phyloP scores from a whole-genome alignment of 345 rosid species.

The Combretum micranthum region DNA sequence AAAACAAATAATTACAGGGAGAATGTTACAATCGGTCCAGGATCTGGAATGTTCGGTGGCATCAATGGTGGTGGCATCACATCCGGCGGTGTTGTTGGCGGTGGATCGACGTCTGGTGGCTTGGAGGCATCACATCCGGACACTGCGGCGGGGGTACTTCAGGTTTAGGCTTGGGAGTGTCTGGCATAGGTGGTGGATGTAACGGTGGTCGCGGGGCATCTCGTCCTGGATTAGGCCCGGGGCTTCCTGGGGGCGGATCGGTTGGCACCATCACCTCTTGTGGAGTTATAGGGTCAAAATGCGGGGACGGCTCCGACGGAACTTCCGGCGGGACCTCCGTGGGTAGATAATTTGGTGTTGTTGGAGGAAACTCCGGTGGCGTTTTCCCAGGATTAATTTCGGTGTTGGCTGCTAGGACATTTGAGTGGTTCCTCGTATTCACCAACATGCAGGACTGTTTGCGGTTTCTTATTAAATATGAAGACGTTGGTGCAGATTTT shows the following conservation, averaged over 20 bases:
- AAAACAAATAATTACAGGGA: too few relatives aligned
- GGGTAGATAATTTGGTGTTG: conserved; percentile 5
- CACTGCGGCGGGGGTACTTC: conserved; percentile 14
- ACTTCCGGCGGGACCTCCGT: conserved; percentile 12
- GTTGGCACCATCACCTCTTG: conserved; percentile 7
- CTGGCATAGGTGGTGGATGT: conserved; percentile 16
- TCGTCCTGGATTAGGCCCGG: conserved; percentile 9
- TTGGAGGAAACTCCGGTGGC: conserved; percentile 17
- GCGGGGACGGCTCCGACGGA: conserved; percentile 8
- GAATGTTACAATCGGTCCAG: too few relatives aligned
- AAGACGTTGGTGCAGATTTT: not conserved
- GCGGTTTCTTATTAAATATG: not conserved
- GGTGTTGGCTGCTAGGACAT: not conserved
- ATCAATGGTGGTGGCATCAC: conserved; percentile 13
- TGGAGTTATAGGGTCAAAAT: conserved; percentile 6
- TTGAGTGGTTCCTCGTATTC: not conserved
- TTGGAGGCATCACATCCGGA: conserved; percentile 16
- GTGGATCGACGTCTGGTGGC: conserved; percentile 23
- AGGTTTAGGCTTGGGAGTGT: conserved; percentile 18
- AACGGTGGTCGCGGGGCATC: conserved; percentile 10
- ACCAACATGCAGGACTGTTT: too few relatives aligned
- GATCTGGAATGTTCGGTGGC: conserved; percentile 8
- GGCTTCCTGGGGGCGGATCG: conserved; percentile 12
- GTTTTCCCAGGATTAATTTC: conserved; percentile 1
- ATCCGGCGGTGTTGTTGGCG: conserved; percentile 15